Evolutionary conservation across 2,329 filamentous ascomycete species (phyloP).

Genomic region (Hortaea werneckii): DNA sequence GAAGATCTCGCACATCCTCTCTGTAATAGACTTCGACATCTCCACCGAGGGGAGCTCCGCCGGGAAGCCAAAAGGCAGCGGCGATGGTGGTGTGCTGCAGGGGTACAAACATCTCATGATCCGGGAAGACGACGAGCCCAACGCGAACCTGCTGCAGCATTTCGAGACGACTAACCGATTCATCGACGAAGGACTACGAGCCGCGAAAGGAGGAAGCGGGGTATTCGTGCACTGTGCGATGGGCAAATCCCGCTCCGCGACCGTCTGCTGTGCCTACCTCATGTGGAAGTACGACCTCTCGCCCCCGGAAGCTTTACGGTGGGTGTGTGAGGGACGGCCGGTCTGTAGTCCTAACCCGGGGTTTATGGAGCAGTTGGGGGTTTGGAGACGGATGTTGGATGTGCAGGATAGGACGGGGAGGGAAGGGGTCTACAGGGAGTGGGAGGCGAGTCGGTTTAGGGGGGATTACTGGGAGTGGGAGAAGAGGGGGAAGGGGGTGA

Average conservation of each 20-base stretch:
- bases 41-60: no score
- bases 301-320: slow-evolving; percentile 53
- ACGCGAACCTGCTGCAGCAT: slow-evolving; percentile 72
- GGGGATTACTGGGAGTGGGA: slow-evolving; percentile 31
- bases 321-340: slow-evolving; percentile 58
- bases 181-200: slow-evolving; percentile 62
- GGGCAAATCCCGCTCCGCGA: slow-evolving; percentile 84
- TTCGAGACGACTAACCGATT: slow-evolving; percentile 61
- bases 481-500: slow-evolving; percentile 6
- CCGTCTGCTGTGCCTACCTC: slow-evolving; percentile 72
- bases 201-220: slow-evolving; percentile 9
- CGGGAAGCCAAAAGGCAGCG: no score
- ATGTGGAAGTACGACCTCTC: slow-evolving; percentile 46
- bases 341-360: slow-evolving; percentile 78
- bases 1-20: slow-evolving; percentile 78
- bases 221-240: slow-evolving; percentile 74
- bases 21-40: slow-evolving; percentile 56
- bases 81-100: not conserved
- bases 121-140: slow-evolving; percentile 77
- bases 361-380: slow-evolving; percentile 74
- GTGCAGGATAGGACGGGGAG: slow-evolving; percentile 7
- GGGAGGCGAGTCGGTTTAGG: slow-evolving; percentile 23
- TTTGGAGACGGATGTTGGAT: slow-evolving; percentile 67
- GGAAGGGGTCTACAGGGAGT: slow-evolving; percentile 24
- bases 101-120: slow-evolving; percentile 32